A percentile compares a stretch with the other conserved stretches of the same genome.
phyloP scores from a whole-genome alignment of 805 yeast genomes.

The Pichia nanzhaoensis region DNA sequence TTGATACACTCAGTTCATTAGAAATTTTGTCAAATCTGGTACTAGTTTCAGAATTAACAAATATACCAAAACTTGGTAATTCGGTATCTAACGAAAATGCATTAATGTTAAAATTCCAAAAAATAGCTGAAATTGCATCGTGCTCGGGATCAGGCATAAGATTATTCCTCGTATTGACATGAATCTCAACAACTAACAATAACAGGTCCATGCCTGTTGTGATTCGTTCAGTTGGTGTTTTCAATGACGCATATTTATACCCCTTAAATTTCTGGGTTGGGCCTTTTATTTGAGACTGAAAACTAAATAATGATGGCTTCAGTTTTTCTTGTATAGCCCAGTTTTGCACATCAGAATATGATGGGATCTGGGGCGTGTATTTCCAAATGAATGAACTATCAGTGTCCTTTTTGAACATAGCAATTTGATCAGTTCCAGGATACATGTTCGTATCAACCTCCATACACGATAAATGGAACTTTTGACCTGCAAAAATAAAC shows the following conservation, averaged over 20 bases:
- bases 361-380: slow-evolving; percentile 39
- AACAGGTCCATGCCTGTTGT: slow-evolving; percentile 42
- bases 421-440: slow-evolving; percentile 7
- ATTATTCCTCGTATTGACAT: slow-evolving; percentile 46
- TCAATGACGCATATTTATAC: slow-evolving; percentile 33
- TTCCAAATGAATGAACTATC: slow-evolving; percentile 10
- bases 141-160: slow-evolving; percentile 55
- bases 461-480: slow-evolving; percentile 41
- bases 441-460: slow-evolving; percentile 25
- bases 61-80: slow-evolving; percentile 34
- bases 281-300: slow-evolving; percentile 46
- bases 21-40: neutral
- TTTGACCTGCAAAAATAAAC: slow-evolving; percentile 61
- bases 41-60: slow-evolving; percentile 15
- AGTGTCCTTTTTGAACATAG: neutral
- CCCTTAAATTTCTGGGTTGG: slow-evolving; percentile 36
- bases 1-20: slow-evolving; percentile 17
- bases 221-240: slow-evolving; percentile 26
- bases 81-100: slow-evolving; percentile 30
- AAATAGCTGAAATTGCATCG: slow-evolving; percentile 54
- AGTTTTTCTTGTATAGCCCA: slow-evolving; percentile 28
- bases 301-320: slow-evolving; percentile 15
- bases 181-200: slow-evolving; percentile 62
- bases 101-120: slow-evolving; percentile 55
- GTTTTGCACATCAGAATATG: slow-evolving; percentile 29